Conservation (phyloP, 768 basidiomycete genomes). For the Phylloporus arenicola region DNA sequence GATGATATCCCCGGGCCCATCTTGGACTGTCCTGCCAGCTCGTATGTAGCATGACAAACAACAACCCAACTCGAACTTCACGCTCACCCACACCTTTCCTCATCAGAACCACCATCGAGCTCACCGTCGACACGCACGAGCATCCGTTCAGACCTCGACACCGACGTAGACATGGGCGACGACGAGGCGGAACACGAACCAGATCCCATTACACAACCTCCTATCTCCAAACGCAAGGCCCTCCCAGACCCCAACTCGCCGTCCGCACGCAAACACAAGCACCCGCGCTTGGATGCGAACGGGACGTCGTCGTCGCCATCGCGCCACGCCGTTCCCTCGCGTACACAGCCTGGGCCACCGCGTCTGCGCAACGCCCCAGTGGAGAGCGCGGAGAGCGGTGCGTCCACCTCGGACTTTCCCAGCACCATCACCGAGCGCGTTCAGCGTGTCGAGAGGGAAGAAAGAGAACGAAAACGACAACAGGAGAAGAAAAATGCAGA, state of each 20-base stretch:
- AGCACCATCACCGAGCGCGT: conserved; percentile 15
- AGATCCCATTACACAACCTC: neutral
- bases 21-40: conserved; percentile 24
- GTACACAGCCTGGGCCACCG: conserved; percentile 7
- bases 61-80: neutral
- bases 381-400: neutral
- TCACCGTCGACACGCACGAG: conserved; percentile 12
- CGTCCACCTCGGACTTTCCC: conserved; percentile 17
- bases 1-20: conserved; percentile 23
- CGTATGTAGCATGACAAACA: conserved; percentile 15
- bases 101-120: conserved; percentile 19
- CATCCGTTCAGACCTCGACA: conserved; percentile 9
- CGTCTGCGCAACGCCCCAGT: neutral
- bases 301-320: neutral
- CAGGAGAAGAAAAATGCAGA: neutral
- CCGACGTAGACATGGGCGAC: conserved; percentile 17
- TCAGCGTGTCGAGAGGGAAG: conserved; percentile 5
- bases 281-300: conserved; percentile 14
- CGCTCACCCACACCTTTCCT: conserved; percentile 1
- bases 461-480: neutral
- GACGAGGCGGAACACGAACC: conserved; percentile 15
- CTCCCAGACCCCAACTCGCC: neutral
- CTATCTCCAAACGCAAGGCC: conserved; percentile 27
- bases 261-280: conserved; percentile 13
- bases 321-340: conserved; percentile 1